Conservation (phyloP, 768 basidiomycete genomes). For the Boletus barrowsii region DNA sequence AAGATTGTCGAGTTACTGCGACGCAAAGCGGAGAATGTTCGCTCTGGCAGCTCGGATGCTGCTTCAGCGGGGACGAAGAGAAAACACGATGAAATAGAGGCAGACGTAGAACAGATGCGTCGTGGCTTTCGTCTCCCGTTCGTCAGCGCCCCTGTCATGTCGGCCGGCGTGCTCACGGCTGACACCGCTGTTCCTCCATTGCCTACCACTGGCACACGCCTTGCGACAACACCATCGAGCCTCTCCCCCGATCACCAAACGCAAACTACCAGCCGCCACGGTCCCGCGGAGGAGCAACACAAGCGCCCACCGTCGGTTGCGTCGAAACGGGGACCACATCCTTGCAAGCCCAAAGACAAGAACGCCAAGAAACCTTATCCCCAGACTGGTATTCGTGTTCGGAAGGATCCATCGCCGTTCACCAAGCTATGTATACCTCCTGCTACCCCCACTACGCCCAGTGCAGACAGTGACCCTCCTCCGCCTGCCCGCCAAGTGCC, state of each 20-base stretch:
- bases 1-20: slow-evolving; percentile 39
- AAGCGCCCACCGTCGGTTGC: slow-evolving; percentile 12
- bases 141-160: slow-evolving; percentile 35
- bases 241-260: neutral
- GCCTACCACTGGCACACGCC: neutral
- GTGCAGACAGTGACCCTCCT: slow-evolving; percentile 9
- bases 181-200: neutral
- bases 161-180: slow-evolving; percentile 3
- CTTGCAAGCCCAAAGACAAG: slow-evolving; percentile 37
- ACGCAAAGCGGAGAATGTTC: slow-evolving; percentile 39
- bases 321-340: slow-evolving; percentile 15
- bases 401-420: slow-evolving; percentile 33
- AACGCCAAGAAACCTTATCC: slow-evolving; percentile 45
- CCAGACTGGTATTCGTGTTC: slow-evolving; percentile 45
- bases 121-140: slow-evolving; percentile 43
- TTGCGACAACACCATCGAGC: neutral
- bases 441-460: slow-evolving; percentile 9
- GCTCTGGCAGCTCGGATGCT: slow-evolving; percentile 11
- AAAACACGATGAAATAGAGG: slow-evolving; percentile 41
- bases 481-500: slow-evolving; percentile 6
- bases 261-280: neutral
- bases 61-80: slow-evolving; percentile 38
- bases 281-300: slow-evolving; percentile 11
- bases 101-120: slow-evolving; percentile 28
- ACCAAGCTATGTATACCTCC: slow-evolving; percentile 7